Evolutionary conservation across 2,329 filamentous ascomycete genomes (phyloP).

Genomic region (Fusarium paranaense): DNA sequence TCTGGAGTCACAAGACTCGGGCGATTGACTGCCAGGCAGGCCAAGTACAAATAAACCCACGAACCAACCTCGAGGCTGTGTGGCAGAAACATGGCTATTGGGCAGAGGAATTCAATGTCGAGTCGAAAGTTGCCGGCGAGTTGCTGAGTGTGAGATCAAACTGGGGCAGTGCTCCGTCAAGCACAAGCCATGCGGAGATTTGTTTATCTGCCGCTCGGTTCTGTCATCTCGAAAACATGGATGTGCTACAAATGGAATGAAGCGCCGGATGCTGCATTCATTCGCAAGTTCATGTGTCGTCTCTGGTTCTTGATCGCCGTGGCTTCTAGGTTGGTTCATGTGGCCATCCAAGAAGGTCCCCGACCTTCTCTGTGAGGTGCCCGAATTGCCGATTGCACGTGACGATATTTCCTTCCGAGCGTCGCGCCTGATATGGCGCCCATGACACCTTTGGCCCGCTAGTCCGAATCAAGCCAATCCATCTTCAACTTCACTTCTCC

Average conservation of each 20-base stretch:
- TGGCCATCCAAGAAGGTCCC: not conserved
- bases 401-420: not conserved
- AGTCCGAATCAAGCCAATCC: slow-evolving; percentile 21
- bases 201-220: not conserved
- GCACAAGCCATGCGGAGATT: not conserved
- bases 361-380: not conserved
- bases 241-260: not conserved
- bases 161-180: slow-evolving; percentile 11
- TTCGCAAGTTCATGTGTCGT: not conserved
- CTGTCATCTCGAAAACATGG: not conserved
- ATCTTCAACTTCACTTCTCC: slow-evolving; percentile 21
- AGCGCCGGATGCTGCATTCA: not conserved
- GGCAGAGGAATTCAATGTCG: not conserved
- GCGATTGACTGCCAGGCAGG: not conserved
- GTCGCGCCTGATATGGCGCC: slow-evolving; percentile 9
- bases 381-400: not conserved
- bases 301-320: not conserved
- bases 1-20: not conserved
- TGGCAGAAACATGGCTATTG: not conserved
- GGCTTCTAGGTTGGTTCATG: not conserved
- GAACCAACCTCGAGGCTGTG: not conserved
- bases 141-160: not conserved
- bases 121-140: not conserved
- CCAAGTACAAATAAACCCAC: not conserved
- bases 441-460: slow-evolving; percentile 24